phyloP scores from a whole-genome alignment of 2,329 filamentous ascomycete genomes.

The Pseudogymnoascus verrucosus region DNA sequence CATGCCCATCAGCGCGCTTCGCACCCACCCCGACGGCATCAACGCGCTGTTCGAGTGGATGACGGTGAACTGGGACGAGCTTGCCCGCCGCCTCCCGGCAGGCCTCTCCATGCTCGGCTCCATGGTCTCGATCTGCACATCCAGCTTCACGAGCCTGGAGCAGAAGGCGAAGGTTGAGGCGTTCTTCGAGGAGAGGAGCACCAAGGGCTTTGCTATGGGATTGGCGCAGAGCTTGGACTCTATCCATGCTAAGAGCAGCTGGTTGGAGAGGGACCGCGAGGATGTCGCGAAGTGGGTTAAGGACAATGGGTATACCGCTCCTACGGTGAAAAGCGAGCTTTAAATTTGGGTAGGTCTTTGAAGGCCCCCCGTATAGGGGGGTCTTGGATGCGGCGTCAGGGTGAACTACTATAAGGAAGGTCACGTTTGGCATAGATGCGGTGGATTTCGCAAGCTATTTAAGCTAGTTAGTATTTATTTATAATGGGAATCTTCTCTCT shows the following conservation, averaged over 20 bases:
- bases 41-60: slow-evolving; percentile 76
- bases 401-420: not conserved
- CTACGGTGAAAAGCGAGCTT: slow-evolving; percentile 25
- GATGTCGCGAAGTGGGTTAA: slow-evolving; percentile 71
- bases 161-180: slow-evolving; percentile 68
- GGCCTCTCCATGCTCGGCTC: slow-evolving; percentile 76
- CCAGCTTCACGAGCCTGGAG: slow-evolving; percentile 67
- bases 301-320: slow-evolving; percentile 48
- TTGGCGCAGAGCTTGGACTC: slow-evolving; percentile 84
- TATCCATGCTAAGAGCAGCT: slow-evolving; percentile 75
- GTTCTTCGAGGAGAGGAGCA: slow-evolving; percentile 78
- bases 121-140: slow-evolving; percentile 75
- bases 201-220: slow-evolving; percentile 79
- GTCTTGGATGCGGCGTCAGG: not conserved
- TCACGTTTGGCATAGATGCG: not conserved
- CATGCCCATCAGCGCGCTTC: slow-evolving; percentile 72
- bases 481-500: slow-evolving; percentile 8
- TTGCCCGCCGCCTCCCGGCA: slow-evolving; percentile 77
- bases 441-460: not conserved
- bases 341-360: slow-evolving; percentile 15
- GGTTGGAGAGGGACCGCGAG: slow-evolving; percentile 66
- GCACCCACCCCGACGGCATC: slow-evolving; percentile 69
- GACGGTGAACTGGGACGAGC: slow-evolving; percentile 78
- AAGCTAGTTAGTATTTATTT: not conserved
- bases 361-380: not conserved